phyloP scores from a whole-genome alignment of 2,329 filamentous ascomycete species.

The Paradendryphiella salina region DNA sequence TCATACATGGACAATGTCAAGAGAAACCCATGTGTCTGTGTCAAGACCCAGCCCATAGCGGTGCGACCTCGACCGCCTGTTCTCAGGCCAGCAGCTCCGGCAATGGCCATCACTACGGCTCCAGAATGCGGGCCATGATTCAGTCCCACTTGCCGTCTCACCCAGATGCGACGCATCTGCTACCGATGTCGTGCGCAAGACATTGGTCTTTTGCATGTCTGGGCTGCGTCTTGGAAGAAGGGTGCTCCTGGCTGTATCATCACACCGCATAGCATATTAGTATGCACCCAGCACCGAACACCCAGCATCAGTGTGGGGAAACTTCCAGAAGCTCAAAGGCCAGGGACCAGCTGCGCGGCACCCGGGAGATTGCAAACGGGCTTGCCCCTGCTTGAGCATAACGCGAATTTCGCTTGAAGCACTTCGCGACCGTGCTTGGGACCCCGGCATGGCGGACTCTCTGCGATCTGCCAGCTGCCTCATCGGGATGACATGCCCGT shows the following conservation, averaged over 20 bases:
- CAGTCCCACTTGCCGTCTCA: conserved; percentile 40
- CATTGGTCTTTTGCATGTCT: conserved; percentile 21
- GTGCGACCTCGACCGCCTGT: conserved; percentile 25
- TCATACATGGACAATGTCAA: conserved; percentile 10
- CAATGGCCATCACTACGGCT: conserved; percentile 31
- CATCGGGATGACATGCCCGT: conserved; percentile 28
- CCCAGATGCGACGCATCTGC: conserved; percentile 33
- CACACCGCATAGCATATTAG: conserved; percentile 27
- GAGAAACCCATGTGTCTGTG: conserved; percentile 11
- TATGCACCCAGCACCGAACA: conserved; percentile 24
- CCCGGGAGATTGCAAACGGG: conserved; percentile 35
- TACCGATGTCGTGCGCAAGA: conserved; percentile 15
- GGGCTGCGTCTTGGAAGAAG: conserved; percentile 23
- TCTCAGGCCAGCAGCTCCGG: conserved; percentile 22
- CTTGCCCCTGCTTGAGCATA: conserved; percentile 35
- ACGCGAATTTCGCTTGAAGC: conserved; percentile 37
- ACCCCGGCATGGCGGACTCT: conserved; percentile 27
- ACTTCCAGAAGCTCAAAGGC: conserved; percentile 33
- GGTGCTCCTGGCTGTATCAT: conserved; percentile 29
- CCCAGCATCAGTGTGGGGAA: conserved; percentile 41
- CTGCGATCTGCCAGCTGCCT: conserved; percentile 35
- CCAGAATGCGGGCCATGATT: conserved; percentile 37
- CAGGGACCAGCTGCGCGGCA: conserved; percentile 39
- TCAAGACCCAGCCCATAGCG: conserved; percentile 20
- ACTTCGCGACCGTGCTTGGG: conserved; percentile 30